Evolutionary conservation across 73 alveolate genomes (phyloP), one percentile per base, ranked within the genome.

Genomic region (Stentor coeruleus): DNA sequence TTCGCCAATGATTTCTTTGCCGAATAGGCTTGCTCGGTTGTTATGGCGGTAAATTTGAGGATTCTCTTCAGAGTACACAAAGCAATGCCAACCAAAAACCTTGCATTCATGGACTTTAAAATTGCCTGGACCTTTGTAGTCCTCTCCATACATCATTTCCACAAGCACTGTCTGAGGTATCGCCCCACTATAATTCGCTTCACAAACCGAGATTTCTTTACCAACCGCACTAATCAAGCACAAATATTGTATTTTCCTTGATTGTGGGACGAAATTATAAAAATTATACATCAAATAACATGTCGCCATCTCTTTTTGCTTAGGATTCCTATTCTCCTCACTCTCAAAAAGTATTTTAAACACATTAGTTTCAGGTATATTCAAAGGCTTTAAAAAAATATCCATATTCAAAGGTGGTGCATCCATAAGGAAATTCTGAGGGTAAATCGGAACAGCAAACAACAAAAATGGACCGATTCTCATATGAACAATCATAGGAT

Each of bases 151-250:
- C 36, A 26, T 26, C n/a, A 31, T 15, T 33, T 66, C 33, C n/a
- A 26, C 42, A 20, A 66, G 20, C 1, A 20, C 40, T 20, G 49
- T 33, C 40, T 20, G n/a, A 20, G 79, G 79, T 26, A 66, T 66
- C n/a, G 42, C n/a, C 11, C 2, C 79, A 11, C 26, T 26, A 33
- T 26, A 66, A 11, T 66, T 66, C 37, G 79, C 37, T 11, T 66
- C 79, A 33, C n/a, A 66, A 66, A 66, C 37, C 79, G 40, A 11
- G n/a, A 66, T 66, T 66, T 66, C 79, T 20, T 20, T 20, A 20
- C 79, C 79, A 1, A 40, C 79, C 2, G 40, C n/a, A 40, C 79
- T 66, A 26, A 66, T 28, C n/a, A 66, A 26, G 2, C 79, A 66
- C n/a, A 66, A 40, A 2, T 66, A 66, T 20, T 31, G n/a, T 26